Percentiles rank a stretch among this genome's conserved stretches.
Evolutionary conservation across 352 stramenopile species (phyloP).

Genomic region (Aphanomyces stellatus): DNA sequence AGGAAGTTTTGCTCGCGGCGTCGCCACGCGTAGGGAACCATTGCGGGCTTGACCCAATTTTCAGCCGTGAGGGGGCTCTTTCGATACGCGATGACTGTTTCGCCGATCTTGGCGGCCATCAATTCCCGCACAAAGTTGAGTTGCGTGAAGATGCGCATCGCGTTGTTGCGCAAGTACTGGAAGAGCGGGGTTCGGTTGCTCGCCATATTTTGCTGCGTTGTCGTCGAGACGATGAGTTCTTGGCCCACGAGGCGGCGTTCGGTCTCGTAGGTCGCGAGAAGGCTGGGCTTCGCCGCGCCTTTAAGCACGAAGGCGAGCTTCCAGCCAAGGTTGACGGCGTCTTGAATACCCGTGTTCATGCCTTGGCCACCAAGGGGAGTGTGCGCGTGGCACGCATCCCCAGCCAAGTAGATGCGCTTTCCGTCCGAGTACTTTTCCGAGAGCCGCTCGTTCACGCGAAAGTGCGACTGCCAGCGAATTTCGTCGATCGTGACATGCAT

Average conservation of each 20-base stretch:
- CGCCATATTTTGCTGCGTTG: neutral
- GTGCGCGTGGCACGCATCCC: conserved; percentile 10
- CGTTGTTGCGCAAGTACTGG: neutral
- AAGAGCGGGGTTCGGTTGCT: neutral
- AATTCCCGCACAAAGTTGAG: neutral
- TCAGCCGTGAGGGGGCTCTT: neutral
- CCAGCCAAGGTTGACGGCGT: conserved; percentile 13
- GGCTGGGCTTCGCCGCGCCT: neutral
- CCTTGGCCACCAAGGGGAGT: conserved; percentile 1
- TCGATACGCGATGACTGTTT: neutral
- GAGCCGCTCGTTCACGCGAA: conserved; percentile 8
- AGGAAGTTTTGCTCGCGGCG: neutral
- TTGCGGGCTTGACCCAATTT: neutral
- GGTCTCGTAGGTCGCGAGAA: neutral
- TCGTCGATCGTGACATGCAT: neutral
- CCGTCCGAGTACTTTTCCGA: neutral
- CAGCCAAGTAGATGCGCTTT: conserved; percentile 1
- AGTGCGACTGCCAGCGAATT: neutral
- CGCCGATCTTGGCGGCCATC: neutral
- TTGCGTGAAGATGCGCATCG: neutral
- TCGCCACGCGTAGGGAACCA: neutral
- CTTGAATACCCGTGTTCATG: conserved; percentile 15
- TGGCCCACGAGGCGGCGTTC: neutral
- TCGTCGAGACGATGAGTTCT: conserved; percentile 1
- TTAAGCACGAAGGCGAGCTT: neutral